A percentile compares a stretch with the other conserved stretches of the same genome.
phyloP scores from a whole-genome alignment of 345 rosid species.

The Diplotaxis tenuifolia region DNA sequence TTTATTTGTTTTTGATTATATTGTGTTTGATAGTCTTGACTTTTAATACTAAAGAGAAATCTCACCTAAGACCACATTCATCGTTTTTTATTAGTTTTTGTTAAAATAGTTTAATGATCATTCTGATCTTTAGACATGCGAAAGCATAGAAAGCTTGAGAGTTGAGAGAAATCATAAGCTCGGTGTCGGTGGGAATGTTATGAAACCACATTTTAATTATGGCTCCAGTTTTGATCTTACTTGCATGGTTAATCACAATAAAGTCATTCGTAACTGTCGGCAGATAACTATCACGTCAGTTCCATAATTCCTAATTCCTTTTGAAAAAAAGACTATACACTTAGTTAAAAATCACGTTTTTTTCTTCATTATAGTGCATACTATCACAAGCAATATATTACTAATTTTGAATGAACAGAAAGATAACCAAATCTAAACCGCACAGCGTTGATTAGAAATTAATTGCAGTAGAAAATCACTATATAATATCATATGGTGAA shows the following conservation, averaged over 20 bases:
- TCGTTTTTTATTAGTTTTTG: neutral
- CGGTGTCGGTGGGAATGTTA: slow-evolving; percentile 29
- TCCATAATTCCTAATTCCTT: neutral
- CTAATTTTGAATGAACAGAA: neutral
- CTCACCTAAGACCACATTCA: slow-evolving; percentile 32
- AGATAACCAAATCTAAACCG: neutral
- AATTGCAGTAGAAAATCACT: too few species aligned
- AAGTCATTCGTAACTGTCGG: slow-evolving; percentile 24
- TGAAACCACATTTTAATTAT: slow-evolving; percentile 14
- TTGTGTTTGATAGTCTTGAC: neutral
- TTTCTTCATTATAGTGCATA: neutral
- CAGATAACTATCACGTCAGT: slow-evolving; percentile 11
- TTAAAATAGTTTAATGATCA: slow-evolving; percentile 1
- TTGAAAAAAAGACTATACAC: neutral
- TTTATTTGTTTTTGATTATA: neutral
- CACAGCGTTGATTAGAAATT: neutral
- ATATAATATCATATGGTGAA: too few species aligned
- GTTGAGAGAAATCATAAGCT: slow-evolving; percentile 6
- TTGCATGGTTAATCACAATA: slow-evolving; percentile 4
- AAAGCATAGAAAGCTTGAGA: slow-evolving; percentile 14
- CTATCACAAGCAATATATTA: neutral
- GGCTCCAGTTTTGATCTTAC: slow-evolving; percentile 14
- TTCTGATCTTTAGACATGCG: slow-evolving; percentile 11
- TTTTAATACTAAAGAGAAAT: neutral
- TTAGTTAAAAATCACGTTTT: neutral